Percentiles rank a stretch among this genome's conserved stretches.
phyloP scores from a whole-genome alignment of 768 basidiomycete species.

The Tricholoma hemisulphureum region DNA sequence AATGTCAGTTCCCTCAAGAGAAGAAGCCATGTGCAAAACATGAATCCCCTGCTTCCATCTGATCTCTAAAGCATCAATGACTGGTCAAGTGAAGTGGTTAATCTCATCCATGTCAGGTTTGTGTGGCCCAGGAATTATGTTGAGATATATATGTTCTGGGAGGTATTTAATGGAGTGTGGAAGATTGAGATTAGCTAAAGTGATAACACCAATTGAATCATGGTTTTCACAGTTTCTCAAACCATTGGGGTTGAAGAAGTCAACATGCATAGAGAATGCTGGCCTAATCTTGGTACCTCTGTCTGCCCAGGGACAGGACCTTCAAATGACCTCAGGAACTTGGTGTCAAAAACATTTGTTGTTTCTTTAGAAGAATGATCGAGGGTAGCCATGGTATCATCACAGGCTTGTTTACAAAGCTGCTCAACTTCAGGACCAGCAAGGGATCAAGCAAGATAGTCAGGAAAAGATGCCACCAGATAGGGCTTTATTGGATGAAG shows the following conservation, averaged over 20 bases:
- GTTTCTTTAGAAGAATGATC: not conserved
- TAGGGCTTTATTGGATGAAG: too few species aligned
- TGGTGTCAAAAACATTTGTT: not conserved
- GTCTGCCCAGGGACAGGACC: conserved; percentile 1
- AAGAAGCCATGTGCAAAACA: conserved; percentile 14
- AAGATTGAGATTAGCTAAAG: conserved; percentile 33
- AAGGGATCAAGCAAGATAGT: too few species aligned
- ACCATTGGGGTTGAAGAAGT: conserved; percentile 36
- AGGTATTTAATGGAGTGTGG: conserved; percentile 29
- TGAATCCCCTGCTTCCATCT: conserved; percentile 16
- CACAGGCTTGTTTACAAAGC: too few species aligned
- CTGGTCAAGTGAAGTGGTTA: conserved; percentile 26
- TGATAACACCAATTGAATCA: conserved; percentile 31
- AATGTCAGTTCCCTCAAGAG: not conserved
- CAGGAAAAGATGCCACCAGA: too few species aligned
- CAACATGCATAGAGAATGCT: conserved; percentile 27
- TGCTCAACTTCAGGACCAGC: too few species aligned
- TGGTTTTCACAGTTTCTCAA: conserved; percentile 20
- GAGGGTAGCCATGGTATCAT: not conserved
- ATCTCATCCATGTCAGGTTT: conserved; percentile 25
- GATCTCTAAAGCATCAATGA: conserved; percentile 24
- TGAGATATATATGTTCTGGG: conserved; percentile 33
- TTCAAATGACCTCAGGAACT: conserved; percentile 4
- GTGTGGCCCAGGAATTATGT: conserved; percentile 29
- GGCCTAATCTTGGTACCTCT: conserved; percentile 9